phyloP scores from a whole-genome alignment of 345 rosid genomes.

The Eucalyptus coolabah region DNA sequence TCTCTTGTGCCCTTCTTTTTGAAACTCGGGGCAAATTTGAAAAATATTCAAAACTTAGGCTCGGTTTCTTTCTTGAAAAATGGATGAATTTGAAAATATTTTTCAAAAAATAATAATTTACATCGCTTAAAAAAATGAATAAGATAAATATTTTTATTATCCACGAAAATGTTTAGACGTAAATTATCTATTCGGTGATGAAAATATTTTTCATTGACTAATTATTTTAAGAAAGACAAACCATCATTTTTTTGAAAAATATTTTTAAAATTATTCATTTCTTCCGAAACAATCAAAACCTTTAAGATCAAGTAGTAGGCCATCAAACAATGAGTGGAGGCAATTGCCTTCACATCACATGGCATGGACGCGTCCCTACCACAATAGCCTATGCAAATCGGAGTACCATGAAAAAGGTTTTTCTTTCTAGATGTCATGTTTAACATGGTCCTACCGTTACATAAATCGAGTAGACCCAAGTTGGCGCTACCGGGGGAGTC shows the following conservation, averaged over 20 bases:
- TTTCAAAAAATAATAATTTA: no score
- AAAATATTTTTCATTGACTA: no score
- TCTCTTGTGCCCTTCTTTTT: neutral
- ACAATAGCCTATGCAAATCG: neutral
- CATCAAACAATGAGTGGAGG: neutral
- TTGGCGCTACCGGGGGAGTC: no score
- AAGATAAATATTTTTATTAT: fast-evolving
- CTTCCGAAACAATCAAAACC: no score
- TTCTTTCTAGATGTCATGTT: neutral
- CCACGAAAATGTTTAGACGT: no score
- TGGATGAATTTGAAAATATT: no score
- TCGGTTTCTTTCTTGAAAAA: no score
- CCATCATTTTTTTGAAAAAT: fast-evolving
- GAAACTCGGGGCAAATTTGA: neutral
- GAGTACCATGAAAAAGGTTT: neutral
- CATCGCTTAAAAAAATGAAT: no score
- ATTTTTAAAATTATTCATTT: no score
- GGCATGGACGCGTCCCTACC: no score
- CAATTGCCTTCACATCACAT: neutral
- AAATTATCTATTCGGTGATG: no score
- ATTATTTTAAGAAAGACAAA: no score
- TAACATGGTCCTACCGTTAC: neutral
- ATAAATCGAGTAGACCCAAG: neutral
- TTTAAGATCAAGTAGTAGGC: neutral
- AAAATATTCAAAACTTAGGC: neutral